phyloP scores from a whole-genome alignment of 2,329 filamentous ascomycete genomes.

The Paecilomyces fulvus region DNA sequence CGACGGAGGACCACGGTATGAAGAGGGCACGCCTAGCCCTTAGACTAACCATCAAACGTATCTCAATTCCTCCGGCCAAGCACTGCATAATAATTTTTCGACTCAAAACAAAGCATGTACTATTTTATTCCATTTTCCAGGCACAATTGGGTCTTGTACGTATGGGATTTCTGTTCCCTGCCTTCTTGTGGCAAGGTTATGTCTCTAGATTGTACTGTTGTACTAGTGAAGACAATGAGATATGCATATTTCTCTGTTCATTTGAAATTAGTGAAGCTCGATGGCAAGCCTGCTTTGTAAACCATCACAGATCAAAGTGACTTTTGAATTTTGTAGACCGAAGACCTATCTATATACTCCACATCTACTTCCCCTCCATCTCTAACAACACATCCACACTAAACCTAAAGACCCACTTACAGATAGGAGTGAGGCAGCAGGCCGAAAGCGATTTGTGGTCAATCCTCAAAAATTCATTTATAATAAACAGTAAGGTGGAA shows the following conservation, averaged over 20 bases:
- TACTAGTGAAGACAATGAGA: neutral
- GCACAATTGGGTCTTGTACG: neutral
- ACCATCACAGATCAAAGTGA: too few relatives aligned
- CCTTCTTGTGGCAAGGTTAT: neutral
- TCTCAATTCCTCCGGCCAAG: neutral
- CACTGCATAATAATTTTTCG: neutral
- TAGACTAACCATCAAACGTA: conserved; percentile 7
- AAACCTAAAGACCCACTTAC: neutral
- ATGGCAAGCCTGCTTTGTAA: neutral
- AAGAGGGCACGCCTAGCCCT: conserved; percentile 36
- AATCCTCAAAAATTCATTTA: neutral
- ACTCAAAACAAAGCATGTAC: neutral
- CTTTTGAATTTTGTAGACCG: too few relatives aligned
- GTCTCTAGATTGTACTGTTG: neutral
- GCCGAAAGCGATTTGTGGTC: too few relatives aligned
- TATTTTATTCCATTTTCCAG: neutral
- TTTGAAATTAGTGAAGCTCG: too few relatives aligned
- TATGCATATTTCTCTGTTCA: neutral
- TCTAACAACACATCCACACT: too few relatives aligned
- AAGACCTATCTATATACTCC: too few relatives aligned
- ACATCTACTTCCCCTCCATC: too few relatives aligned
- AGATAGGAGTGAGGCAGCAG: too few relatives aligned
- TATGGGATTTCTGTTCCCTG: neutral
- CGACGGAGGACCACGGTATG: conserved; percentile 35
- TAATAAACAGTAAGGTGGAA: neutral